Evolutionary conservation across 2,329 filamentous ascomycete species (phyloP), one percentile per base, ranked within the genome.

Genomic region (Venturia asperata): DNA sequence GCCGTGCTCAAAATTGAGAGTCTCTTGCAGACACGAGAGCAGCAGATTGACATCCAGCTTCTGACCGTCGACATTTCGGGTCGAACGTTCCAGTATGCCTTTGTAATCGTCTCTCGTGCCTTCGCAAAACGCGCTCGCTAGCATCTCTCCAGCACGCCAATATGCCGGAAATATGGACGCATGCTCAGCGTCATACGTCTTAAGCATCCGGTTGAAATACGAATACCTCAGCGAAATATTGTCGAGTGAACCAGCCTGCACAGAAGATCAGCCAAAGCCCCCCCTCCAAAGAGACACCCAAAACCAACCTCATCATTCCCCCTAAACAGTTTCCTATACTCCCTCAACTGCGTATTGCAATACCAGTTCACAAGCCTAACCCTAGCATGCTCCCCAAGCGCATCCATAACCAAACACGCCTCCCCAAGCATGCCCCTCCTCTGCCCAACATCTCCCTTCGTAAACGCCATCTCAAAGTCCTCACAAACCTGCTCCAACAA

Each of bases 401-500:
- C 91, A 78, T 99, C 94, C 84, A 97, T 93, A 45, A 99, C 93
- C 68, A 90, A 80, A 74, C 94, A 97, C 0, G 91, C 92, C 77
- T 99, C 94, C 43, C 88, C 82, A 65, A 99, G 82, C 74, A 88
- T 87, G 17, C 81, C 83, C 69, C 85, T 86, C 69, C 87, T 87
- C 66, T 85, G 80, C 3, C 81, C 80, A 17, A 96, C 86, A 76
- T 97, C 93, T 27, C 86, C 87, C 76, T 93, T 96, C 24, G 92
- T 88, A 76, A 97, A 99, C 0, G 90, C 89, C 66, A 97, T 84
- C 80, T 99, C 94, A 74, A 99, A 99, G 76, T 99, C 94, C 77
- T 97, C 94, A 75, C 94, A 99, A n/a, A 99, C 89, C 77, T 99
- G 94, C 78, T 99, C 94, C 66, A 97, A 79, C 66, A 99, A 79